Conservation (phyloP, 352 stramenopile genomes). For the Phytophthora sp. region DNA sequence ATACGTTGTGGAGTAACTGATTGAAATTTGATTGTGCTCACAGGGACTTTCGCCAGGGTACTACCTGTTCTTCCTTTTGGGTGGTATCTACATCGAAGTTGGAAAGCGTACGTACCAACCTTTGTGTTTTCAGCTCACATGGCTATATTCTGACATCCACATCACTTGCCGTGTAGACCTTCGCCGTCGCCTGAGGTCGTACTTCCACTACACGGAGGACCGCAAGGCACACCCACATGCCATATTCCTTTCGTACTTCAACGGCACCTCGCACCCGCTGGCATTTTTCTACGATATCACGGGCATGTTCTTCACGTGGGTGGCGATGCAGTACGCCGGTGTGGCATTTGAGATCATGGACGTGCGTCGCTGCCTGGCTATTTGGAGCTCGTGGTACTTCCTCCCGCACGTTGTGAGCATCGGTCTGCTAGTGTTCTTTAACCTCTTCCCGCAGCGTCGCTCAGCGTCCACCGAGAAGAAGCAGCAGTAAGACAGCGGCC, state of each 20-base stretch:
- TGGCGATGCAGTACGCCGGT: constrained; percentile 88
- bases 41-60: constrained; percentile 89
- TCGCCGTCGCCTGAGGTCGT: constrained; percentile 71
- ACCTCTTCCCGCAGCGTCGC: constrained; percentile 59
- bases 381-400: constrained; percentile 88
- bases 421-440: constrained; percentile 66
- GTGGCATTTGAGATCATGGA: constrained; percentile 87
- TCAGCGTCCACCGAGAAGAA: constrained; percentile 47
- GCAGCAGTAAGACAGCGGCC: constrained; percentile 37
- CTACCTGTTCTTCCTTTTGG: constrained; percentile 89
- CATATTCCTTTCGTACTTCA: constrained; percentile 85
- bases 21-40: constrained; percentile 3
- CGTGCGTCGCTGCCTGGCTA: constrained; percentile 70
- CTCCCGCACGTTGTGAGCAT: constrained; percentile 72
- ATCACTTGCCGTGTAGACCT: constrained; percentile 45
- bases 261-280: constrained; percentile 72
- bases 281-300: constrained; percentile 81
- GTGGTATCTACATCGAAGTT: constrained; percentile 87
- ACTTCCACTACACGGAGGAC: constrained; percentile 90
- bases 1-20: constrained; percentile 7
- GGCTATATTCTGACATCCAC: background rate
- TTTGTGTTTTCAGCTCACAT: background rate
- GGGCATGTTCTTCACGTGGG: constrained; percentile 80
- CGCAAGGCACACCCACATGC: constrained; percentile 75
- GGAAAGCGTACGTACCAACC: constrained; percentile 63